These are phyloP conservation scores for Poa annua DNA, from an alignment of 176 grass and related monocot species.

Conservation along the genomic window DNA sequence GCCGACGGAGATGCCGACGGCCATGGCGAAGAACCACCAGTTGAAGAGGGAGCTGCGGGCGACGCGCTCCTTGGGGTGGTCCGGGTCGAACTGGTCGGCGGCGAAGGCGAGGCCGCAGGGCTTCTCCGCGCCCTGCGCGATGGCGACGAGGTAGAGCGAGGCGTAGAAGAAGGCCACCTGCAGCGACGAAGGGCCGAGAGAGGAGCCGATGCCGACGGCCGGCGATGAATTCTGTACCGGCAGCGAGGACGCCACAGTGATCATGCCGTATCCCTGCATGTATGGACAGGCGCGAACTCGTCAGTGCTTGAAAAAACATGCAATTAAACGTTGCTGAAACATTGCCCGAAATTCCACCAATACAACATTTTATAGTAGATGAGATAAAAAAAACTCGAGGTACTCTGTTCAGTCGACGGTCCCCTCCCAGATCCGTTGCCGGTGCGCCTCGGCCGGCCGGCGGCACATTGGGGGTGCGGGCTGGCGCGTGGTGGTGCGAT, in stretches of 20 bases:
- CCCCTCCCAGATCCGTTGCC: too few relatives aligned
- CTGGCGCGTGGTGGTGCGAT: too few relatives aligned
- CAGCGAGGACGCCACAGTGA: background rate
- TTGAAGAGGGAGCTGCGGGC: background rate
- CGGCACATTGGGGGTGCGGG: too few relatives aligned
- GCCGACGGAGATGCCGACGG: background rate
- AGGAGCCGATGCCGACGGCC: background rate
- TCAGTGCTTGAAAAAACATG: background rate
- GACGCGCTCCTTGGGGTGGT: background rate
- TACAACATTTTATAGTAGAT: too few relatives aligned
- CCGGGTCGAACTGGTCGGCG: background rate
- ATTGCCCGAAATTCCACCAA: too few relatives aligned
- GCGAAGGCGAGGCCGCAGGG: background rate
- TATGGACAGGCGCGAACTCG: background rate
- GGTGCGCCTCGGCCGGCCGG: too few relatives aligned
- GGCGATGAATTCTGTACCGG: background rate
- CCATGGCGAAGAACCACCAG: background rate
- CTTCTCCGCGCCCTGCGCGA: background rate
- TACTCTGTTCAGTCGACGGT: too few relatives aligned
- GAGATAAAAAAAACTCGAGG: too few relatives aligned
- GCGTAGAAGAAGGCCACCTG: background rate
- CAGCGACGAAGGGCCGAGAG: background rate
- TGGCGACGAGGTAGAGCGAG: background rate
- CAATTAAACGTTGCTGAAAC: too few relatives aligned
- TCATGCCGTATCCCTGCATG: background rate